phyloP scores from a whole-genome alignment of 345 rosid genomes.

The Arabidopsis arenosa region DNA sequence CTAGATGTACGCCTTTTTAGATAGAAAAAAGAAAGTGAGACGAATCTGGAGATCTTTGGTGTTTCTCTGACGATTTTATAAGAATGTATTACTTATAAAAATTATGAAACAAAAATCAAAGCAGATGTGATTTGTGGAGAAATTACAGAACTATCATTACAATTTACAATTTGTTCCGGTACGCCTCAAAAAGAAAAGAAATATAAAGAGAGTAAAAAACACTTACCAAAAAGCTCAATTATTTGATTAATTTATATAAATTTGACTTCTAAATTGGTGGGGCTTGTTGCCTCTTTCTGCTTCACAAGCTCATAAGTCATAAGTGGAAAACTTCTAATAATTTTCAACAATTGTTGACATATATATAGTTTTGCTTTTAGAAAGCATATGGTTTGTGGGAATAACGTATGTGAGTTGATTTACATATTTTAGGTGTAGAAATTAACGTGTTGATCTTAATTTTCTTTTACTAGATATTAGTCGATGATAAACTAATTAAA shows the following conservation, averaged over 20 bases:
- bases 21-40: not conserved
- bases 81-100: not conserved
- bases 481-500: too few species aligned
- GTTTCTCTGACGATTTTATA: not conserved
- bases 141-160: not conserved
- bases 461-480: too few species aligned
- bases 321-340: not conserved
- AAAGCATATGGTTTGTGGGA: too few species aligned
- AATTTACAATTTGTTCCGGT: not conserved
- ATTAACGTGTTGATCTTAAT: too few species aligned
- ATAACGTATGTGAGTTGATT: not conserved
- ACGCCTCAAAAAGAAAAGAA: not conserved
- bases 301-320: not conserved
- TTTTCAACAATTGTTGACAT: not conserved
- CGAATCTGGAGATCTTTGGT: not conserved
- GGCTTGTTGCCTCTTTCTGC: not conserved
- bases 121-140: not conserved
- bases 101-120: constrained; percentile 1
- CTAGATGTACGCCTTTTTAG: not conserved
- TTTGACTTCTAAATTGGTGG: not conserved
- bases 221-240: not conserved
- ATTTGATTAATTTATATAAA: too few species aligned
- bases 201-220: not conserved
- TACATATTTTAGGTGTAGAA: not conserved
- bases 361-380: too few species aligned